Evolutionary conservation across 768 basidiomycete genomes (phyloP), one percentile per base, ranked within the genome.

Genomic region (Pulveroboletus ravenelii): DNA sequence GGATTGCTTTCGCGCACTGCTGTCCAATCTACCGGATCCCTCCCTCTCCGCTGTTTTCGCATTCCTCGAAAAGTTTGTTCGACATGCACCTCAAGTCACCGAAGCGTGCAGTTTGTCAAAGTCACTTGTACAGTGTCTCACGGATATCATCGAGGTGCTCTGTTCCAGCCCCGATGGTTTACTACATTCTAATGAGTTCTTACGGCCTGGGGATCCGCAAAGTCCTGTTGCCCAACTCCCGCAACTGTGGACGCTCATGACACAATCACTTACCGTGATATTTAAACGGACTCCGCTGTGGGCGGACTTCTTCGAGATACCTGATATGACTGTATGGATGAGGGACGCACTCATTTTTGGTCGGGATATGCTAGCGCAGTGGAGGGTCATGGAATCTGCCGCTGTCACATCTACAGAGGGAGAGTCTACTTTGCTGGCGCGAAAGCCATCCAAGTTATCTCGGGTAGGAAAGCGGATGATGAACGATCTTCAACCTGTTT

Each of bases 301-400:
- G 96, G 80, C 96, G 0, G 66, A 73, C 8, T 86, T 78, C 64
- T 89, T 89, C 66, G 85, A 88, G 47, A 83, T 81, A 58, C 79
- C 84, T 25, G 83, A 84, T 49, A 96, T 99, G 94, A 78, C 88
- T 13, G 79, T 84, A 30, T 99, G 96, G 96, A 98, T 99, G 96
- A 82, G 94, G 48, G 96, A 98, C 64, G 96, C 94, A 3, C 76
- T 98, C 45, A 93, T 98, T 55, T 93, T 96, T 61, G 93, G 87
- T 9, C 72, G 87, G 57, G 89, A 94, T 60, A 78, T 96, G 74
- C 70, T 96, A 41, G 85, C 82, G 3, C 84, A 92, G 55, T 81
- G 92, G 69, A 73, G 82, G 38, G 79, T 85, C 10, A 82, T 99
- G 53, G 93, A 95, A 66, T 75, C 73, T 25, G 85, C 86, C 10